Evolutionary conservation across 1,139 yeast genomes (phyloP).

Genomic region (Sugiyamaella novakii): DNA sequence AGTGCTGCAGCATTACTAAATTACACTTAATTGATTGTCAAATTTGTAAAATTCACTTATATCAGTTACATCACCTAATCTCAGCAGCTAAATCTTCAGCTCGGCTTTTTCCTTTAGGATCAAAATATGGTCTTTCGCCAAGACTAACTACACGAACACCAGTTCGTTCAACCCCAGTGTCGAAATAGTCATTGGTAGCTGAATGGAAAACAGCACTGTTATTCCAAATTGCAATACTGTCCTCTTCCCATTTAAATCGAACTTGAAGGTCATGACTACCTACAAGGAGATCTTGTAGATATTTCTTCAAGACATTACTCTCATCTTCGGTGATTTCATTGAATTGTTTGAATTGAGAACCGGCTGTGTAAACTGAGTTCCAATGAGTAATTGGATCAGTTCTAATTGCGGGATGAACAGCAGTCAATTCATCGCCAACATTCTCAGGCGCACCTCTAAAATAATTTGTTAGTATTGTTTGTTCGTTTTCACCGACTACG

Average conservation of each 20-base stretch:
- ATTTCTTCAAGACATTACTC: slow-evolving; percentile 28
- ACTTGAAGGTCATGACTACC: slow-evolving; percentile 35
- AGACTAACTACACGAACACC: slow-evolving; percentile 37
- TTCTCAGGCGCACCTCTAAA: slow-evolving; percentile 43
- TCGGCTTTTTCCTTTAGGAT: slow-evolving; percentile 7
- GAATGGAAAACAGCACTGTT: slow-evolving; percentile 40
- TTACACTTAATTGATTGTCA: too few relatives aligned
- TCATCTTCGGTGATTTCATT: slow-evolving; percentile 48
- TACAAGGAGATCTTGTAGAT: slow-evolving; percentile 25
- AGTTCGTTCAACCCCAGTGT: slow-evolving; percentile 25
- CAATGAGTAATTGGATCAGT: slow-evolving; percentile 55
- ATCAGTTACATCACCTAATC: too few relatives aligned
- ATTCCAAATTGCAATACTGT: slow-evolving; percentile 54
- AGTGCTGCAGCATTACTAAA: too few relatives aligned
- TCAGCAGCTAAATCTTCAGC: slow-evolving; percentile 8
- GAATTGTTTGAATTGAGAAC: slow-evolving; percentile 46
- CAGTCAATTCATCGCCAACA: slow-evolving; percentile 38
- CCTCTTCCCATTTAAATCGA: slow-evolving; percentile 57
- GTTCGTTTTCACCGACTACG: slow-evolving; percentile 40
- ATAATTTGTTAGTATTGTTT: slow-evolving; percentile 42
- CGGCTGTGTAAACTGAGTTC: slow-evolving; percentile 49
- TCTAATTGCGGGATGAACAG: slow-evolving; percentile 50
- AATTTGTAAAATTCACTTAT: too few relatives aligned
- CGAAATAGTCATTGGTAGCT: slow-evolving; percentile 28
- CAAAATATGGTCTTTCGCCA: slow-evolving; percentile 37